Percentiles rank a stretch among this genome's conserved stretches.
phyloP scores from a whole-genome alignment of 805 yeast species.

The Wickerhamomyces strasburgensis region DNA sequence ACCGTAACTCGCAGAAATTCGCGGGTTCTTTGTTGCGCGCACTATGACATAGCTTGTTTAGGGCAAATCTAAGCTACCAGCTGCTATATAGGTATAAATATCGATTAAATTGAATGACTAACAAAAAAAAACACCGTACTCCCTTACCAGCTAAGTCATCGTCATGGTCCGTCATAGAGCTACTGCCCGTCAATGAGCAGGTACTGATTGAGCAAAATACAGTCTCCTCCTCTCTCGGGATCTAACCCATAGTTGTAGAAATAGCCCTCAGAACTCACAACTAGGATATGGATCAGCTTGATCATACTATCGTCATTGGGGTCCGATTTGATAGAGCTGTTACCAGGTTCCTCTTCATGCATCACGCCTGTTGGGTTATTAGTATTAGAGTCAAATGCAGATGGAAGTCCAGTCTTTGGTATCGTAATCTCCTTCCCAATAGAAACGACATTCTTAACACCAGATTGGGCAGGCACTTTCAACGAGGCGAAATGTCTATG shows the following conservation, averaged over 20 bases:
- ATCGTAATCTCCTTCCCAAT: conserved; percentile 33
- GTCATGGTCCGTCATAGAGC: no score
- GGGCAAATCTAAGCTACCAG: no score
- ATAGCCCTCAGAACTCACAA: conserved; percentile 77
- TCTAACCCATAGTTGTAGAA: conserved; percentile 78
- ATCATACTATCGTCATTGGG: conserved; percentile 28
- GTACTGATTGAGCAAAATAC: conserved; percentile 71
- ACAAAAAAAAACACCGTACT: no score
- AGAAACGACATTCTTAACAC: conserved; percentile 44
- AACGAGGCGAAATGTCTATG: conserved; percentile 87
- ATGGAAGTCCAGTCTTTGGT: conserved; percentile 21
- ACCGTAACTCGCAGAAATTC: no score
- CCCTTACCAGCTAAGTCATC: no score
- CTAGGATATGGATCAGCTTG: conserved; percentile 45
- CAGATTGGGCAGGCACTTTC: conserved; percentile 55
- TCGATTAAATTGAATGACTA: no score
- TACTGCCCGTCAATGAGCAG: conserved; percentile 32
- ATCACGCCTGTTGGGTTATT: background rate
- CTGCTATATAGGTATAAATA: no score
- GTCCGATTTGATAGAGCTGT: conserved; percentile 7
- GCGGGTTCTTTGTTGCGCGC: no score
- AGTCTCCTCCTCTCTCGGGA: conserved; percentile 90
- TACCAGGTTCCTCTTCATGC: conserved; percentile 2
- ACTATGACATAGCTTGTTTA: no score
- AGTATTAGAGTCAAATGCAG: conserved; percentile 13